phyloP scores from a whole-genome alignment of 805 yeast species.

The Schwanniomyces pseudopolymorphus region DNA sequence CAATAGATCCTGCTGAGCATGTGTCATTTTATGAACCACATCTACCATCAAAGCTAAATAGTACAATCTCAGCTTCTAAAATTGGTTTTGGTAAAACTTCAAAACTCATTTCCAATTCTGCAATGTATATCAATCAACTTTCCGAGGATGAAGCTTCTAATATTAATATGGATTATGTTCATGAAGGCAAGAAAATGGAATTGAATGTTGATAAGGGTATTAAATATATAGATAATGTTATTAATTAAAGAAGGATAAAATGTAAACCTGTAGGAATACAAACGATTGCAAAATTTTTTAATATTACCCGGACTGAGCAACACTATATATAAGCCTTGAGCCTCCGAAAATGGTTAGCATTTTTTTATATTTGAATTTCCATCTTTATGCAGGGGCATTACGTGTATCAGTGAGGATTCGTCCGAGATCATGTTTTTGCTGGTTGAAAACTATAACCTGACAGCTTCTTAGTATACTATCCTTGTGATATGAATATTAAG shows the following conservation, averaged over 20 bases:
- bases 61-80: neutral
- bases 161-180: neutral
- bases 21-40: constrained; percentile 16
- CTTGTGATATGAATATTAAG: constrained; percentile 52
- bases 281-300: neutral
- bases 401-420: constrained; percentile 99
- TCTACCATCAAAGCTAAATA: neutral
- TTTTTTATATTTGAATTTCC: constrained; percentile 24
- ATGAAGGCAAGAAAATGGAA: neutral
- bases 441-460: constrained; percentile 99
- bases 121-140: neutral
- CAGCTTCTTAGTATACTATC: constrained; percentile 59
- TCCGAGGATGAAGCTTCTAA: neutral
- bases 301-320: constrained; percentile 5
- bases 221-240: neutral
- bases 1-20: constrained; percentile 17
- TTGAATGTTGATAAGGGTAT: neutral
- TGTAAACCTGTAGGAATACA: too few relatives aligned
- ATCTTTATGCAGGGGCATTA: constrained; percentile 99
- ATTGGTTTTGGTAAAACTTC: neutral
- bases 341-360: constrained; percentile 5
- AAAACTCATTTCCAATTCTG: neutral
- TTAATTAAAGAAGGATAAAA: too few relatives aligned
- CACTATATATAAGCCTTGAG: constrained; percentile 11
- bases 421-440: constrained; percentile 99